Base-by-base conservation (phyloP, 805 yeast genomes). In the Myxozyma nipponensis region DNA sequence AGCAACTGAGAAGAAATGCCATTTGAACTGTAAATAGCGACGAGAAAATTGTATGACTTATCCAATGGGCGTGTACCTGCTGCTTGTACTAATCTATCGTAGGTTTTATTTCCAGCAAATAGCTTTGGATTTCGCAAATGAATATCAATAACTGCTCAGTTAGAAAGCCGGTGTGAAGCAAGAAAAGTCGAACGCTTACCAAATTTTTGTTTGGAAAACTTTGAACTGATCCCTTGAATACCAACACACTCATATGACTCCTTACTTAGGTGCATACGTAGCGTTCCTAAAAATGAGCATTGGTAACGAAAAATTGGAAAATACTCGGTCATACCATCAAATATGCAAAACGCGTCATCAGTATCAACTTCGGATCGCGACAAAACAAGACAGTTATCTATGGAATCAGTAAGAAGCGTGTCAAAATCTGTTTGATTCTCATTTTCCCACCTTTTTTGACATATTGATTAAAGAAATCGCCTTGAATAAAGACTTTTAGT, bases 351-450 rank as follows among this genome's bases (percentile, higher is more conserved):
- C 9, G 52, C 56, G 24, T 50, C 52, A 10, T 47, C 57, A 4
- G 18, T 6, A 34, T 54, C 58, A 28, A 54, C 52, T 4, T 26
- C 47, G 2, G 45, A 34, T 13, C 47, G 19, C 2, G 58, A 54
- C 22, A 54, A 30, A 9, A 54, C 53, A 34, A 54, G 36, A 23
- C 58, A 54, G 42, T 54, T 50, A n/a, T 52, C 58, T 51, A 21
- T n/a, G n/a, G 15, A 21, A 26, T 18, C 28, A 5, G 15, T 5
- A 22, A 17, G 18, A 34, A n/a, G 1, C 25, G 13, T 23, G 25
- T 3, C 13, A 42, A 36, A 6, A 10, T 6, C 25, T 34, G 13
- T 9, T n/a, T 15, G 28, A 30, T 6, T 26, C 10, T 10, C 17
- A 42, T 10, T 6, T 4, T 3, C 39, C 5, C 30, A 54, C 58